Base-by-base conservation (phyloP, 306 rosid species). In the Quercus suber region DNA sequence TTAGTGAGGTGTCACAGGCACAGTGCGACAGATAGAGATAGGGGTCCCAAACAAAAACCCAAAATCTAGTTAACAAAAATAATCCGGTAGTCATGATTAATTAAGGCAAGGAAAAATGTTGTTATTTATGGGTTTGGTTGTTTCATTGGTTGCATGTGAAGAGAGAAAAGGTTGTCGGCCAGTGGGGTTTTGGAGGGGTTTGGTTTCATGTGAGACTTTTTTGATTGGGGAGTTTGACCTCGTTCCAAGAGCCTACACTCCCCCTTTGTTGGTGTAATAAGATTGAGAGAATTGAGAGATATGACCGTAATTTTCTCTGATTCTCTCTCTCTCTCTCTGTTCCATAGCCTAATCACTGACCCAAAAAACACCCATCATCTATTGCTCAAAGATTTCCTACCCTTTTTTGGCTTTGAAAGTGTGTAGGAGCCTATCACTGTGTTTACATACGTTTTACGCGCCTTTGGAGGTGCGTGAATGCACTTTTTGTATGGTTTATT, bases 151-250 rank as follows among this genome's bases (percentile, higher is more conserved):
- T 79, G 90, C 95, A 92, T 92, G 97, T 92, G 98, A 71, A 73
- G 73, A 71, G 82, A 64, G 81, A 43, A 80, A 33, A 70, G 63
- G 14, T 67, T 91, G 98, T 90, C 89, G 92, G 94, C 78, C 35
- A 84, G 86, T 84, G 86, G 78, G 69, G 70, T 6, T 81, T 43
- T 71, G 30, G 18, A 43, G 51, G 76, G 83, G 74, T 82, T 82
- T 86, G 83, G 83, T 82, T 79, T 82, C 30, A 18, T 70, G 49
- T 76, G 56, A 73, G 78, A 73, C 81, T 80, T 85, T 76, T 76
- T 89, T 81, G 71, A 87, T 86, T 73, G 79, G 76, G 77, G 84
- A 69, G 73, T 85, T 89, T 92, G 94, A 89, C 94, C 90, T 91
- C 85, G 87, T 80, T 35, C 21, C 51, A 79, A 52, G 88, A 84